Evolutionary conservation across 106 monocot genomes (phyloP).

Genomic region (Narthecium ossifragum): DNA sequence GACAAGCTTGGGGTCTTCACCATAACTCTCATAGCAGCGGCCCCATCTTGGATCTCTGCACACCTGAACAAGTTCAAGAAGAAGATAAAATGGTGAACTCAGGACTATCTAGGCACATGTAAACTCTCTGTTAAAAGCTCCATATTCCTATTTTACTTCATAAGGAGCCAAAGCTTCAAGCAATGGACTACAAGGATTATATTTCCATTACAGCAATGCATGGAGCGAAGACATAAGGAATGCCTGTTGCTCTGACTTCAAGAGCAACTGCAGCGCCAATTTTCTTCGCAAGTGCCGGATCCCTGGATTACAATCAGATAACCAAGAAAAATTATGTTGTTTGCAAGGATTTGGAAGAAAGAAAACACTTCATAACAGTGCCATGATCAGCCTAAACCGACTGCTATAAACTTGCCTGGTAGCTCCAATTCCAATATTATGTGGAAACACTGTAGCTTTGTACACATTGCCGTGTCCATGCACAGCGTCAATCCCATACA

Average conservation of each 20-base stretch:
- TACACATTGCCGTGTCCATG: constrained; percentile 61
- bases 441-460: constrained; percentile 72
- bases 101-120: not conserved
- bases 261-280: constrained; percentile 61
- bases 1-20: constrained; percentile 47
- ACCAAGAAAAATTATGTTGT: too few relatives aligned
- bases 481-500: constrained; percentile 60
- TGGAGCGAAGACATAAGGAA: constrained; percentile 63
- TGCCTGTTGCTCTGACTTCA: constrained; percentile 52
- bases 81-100: not conserved
- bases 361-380: too few relatives aligned
- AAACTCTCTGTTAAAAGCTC: too few relatives aligned
- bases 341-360: too few relatives aligned
- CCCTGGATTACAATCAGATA: constrained; percentile 18
- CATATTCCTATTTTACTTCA: too few relatives aligned
- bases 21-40: constrained; percentile 60
- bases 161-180: not conserved
- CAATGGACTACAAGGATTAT: not conserved
- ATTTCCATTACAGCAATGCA: constrained; percentile 42
- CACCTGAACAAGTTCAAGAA: constrained; percentile 17
- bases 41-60: constrained; percentile 72
- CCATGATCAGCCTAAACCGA: too few relatives aligned
- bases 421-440: constrained; percentile 78
- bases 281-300: constrained; percentile 37
- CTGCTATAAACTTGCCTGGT: constrained; percentile 51